Conservation (phyloP, 2,329 filamentous ascomycete genomes). For the Botrytis galanthina region DNA sequence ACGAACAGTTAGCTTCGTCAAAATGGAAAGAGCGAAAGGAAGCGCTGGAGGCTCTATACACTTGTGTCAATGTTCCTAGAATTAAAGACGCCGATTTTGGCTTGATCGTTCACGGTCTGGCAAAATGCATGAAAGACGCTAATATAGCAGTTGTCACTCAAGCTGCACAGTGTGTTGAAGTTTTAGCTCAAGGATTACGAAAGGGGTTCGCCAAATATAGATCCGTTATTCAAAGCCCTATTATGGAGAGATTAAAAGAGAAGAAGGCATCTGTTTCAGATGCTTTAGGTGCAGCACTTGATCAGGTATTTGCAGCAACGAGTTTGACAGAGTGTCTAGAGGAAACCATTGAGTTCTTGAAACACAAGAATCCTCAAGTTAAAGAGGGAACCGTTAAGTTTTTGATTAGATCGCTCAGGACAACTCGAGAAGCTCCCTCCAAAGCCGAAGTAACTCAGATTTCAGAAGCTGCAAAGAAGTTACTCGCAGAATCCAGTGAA, state of each 20-base stretch:
- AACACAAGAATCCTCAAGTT: conserved; percentile 95
- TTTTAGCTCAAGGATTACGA: conserved; percentile 81
- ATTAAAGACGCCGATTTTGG: conserved; percentile 90
- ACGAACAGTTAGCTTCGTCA: conserved; percentile 78
- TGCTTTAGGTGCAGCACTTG: conserved; percentile 80
- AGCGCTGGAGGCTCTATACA: conserved; percentile 77
- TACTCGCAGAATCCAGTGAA: conserved; percentile 86
- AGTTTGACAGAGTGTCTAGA: conserved; percentile 83
- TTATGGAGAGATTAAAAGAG: conserved; percentile 95
- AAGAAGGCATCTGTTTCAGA: conserved; percentile 91
- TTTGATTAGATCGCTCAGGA: conserved; percentile 81
- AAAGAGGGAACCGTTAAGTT: conserved; percentile 96
- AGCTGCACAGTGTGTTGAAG: conserved; percentile 88
- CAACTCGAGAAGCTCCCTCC: conserved; percentile 76
- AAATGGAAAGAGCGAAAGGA: conserved; percentile 99
- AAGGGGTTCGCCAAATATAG: conserved; percentile 79
- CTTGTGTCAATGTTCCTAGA: conserved; percentile 75
- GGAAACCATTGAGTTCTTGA: conserved; percentile 79
- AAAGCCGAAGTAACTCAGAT: conserved; percentile 82
- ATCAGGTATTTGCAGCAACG: conserved; percentile 64
- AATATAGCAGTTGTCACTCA: conserved; percentile 93
- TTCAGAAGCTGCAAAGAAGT: conserved; percentile 84
- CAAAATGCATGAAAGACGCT: conserved; percentile 98
- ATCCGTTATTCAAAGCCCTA: conserved; percentile 75
- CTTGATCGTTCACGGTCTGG: conserved; percentile 78